phyloP scores from a whole-genome alignment of 768 basidiomycete species.

The Ramaria rubella region DNA sequence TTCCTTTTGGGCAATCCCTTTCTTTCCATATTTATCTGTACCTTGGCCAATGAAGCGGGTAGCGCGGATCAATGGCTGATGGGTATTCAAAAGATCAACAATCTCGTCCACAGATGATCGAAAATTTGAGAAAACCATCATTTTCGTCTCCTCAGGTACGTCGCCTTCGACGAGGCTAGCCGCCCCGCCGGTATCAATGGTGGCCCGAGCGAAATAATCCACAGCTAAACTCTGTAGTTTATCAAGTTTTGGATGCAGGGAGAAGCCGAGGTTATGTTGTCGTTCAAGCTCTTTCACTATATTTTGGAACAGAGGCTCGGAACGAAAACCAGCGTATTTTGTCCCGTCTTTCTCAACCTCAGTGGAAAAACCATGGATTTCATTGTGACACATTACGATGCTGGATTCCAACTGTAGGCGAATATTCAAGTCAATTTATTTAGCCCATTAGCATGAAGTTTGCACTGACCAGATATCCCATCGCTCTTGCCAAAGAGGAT shows the following conservation, averaged over 20 bases:
- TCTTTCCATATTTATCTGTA: constrained; percentile 75
- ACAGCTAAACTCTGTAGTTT: constrained; percentile 66
- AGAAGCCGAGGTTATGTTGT: constrained; percentile 49
- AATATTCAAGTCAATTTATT: constrained; percentile 10
- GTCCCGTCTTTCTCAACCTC: constrained; percentile 27
- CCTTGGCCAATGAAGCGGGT: constrained; percentile 90
- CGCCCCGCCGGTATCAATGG: constrained; percentile 35
- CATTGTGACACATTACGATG: constrained; percentile 67
- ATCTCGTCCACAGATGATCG: constrained; percentile 89
- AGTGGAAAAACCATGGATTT: constrained; percentile 46
- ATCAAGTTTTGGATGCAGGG: constrained; percentile 89
- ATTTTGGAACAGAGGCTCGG: constrained; percentile 54
- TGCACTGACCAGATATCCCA: constrained; percentile 75
- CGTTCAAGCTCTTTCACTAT: constrained; percentile 61
- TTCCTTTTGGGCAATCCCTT: constrained; percentile 85
- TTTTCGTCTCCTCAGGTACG: constrained; percentile 43
- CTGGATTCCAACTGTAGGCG: constrained; percentile 73
- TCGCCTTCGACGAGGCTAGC: background rate
- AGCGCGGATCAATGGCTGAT: constrained; percentile 73
- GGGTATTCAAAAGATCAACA: constrained; percentile 67
- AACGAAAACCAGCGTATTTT: constrained; percentile 38
- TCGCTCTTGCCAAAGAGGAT: constrained; percentile 62
- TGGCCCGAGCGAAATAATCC: constrained; percentile 63
- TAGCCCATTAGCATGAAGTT: background rate
- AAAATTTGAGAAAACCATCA: constrained; percentile 94